Evolutionary conservation across 176 grass and related monocot species (phyloP).

Genomic region (maize (Zea mays)): DNA sequence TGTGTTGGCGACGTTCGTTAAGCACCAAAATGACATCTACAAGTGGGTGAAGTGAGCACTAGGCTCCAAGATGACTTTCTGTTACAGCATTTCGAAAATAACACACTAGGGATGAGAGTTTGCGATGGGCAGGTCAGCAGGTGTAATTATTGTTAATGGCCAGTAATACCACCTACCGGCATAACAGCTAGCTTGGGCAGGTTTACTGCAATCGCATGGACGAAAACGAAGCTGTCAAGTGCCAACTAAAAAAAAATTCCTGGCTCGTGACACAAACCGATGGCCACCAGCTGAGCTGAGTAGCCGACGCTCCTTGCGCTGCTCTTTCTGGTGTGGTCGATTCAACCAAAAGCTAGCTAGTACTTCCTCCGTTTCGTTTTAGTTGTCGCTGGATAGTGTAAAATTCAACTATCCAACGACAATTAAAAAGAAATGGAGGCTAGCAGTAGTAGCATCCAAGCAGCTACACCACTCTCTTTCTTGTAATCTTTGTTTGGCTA

Average conservation of each 20-base stretch:
- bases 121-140: not conserved
- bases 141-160: not conserved
- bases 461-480: not conserved
- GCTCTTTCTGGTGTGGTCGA: constrained; percentile 27
- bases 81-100: no score
- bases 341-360: constrained; percentile 28
- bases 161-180: not conserved
- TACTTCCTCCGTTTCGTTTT: not conserved
- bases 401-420: no score
- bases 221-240: not conserved
- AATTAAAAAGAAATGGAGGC: no score
- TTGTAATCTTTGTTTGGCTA: not conserved
- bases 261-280: constrained; percentile 1
- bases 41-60: not conserved
- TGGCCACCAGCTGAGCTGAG: not conserved
- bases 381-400: no score
- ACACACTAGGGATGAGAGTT: no score
- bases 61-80: not conserved
- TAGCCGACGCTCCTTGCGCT: not conserved
- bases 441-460: no score
- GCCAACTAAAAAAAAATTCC: not conserved
- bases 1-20: no score
- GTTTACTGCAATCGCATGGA: not conserved
- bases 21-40: no score
- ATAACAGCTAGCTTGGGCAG: constrained; percentile 17